Conservation (phyloP, 768 basidiomycete species). For the Kwoniella pini region DNA sequence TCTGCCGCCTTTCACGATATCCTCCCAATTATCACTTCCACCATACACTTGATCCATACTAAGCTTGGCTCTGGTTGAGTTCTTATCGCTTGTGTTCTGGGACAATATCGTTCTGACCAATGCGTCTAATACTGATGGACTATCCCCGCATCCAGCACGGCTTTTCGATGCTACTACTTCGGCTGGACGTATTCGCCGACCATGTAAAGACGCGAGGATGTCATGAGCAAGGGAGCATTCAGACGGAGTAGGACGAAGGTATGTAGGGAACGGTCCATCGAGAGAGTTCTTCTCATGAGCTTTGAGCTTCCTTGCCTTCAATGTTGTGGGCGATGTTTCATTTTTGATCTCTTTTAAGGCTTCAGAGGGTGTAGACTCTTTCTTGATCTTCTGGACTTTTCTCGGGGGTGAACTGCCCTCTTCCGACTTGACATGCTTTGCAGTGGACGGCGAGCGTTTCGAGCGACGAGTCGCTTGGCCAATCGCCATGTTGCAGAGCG, state of each 20-base stretch:
- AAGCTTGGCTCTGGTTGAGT: conserved; percentile 41
- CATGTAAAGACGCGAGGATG: conserved; percentile 37
- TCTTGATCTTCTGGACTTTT: conserved; percentile 59
- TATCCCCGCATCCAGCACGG: conserved; percentile 46
- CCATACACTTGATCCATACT: conserved; percentile 46
- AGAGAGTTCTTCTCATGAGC: conserved; percentile 8
- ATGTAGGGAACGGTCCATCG: conserved; percentile 39
- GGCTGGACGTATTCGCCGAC: conserved; percentile 20
- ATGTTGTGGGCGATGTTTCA: background rate
- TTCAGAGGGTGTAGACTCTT: conserved; percentile 1
- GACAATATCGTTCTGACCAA: conserved; percentile 47
- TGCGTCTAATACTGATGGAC: conserved; percentile 46
- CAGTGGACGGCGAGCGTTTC: too few species aligned
- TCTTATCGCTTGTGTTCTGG: conserved; percentile 42
- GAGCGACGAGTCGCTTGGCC: too few species aligned
- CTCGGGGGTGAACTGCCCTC: background rate
- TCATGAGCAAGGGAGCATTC: conserved; percentile 39
- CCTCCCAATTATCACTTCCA: conserved; percentile 46
- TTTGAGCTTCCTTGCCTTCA: conserved; percentile 12
- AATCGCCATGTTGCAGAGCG: too few species aligned
- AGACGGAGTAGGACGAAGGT: conserved; percentile 33
- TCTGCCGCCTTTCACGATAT: conserved; percentile 35
- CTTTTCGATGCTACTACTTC: conserved; percentile 33
- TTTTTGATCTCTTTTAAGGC: conserved; percentile 1
- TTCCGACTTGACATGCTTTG: too few species aligned